Base-by-base conservation (phyloP, 2,329 filamentous ascomycete species). In the Fusarium hainanense region DNA sequence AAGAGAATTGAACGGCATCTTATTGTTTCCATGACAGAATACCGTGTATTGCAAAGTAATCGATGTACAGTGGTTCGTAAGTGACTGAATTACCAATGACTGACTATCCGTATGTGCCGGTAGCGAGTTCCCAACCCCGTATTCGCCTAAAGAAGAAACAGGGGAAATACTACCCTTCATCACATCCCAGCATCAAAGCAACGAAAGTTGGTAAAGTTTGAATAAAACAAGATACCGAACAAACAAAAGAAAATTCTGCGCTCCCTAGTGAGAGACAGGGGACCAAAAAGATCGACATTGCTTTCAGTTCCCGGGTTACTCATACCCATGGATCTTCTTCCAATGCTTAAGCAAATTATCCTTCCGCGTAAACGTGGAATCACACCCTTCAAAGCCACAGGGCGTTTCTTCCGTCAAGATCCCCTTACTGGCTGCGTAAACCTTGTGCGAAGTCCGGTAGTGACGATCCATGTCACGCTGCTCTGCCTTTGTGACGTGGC, bases 381-480 rank as follows among this genome's bases (percentile, higher is more conserved):
- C 0, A 12, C 74, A 76, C 4, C 16, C 37, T 11, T 44, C 28
- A 9, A 40, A 41, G 0, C 57, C 40, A 12, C 74, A 76, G 1
- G 2, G 3, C 7, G 14, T 18, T 2, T 51, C 43, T 4, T 66
- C 61, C 6, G 44, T 32, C 10, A 37, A 3, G 6, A 72, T 47
- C 7, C 65, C 65, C 27, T 52, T 43, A 13, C 18, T 27, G 7
- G 20, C 41, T 8, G 74, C 74, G 28, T 56, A 71, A 3, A 14
- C 20, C 27, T 23, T 57, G 18, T 76, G 74, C n/a, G 42, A 28
- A 13, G 6, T 52, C n/a, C 23, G 27, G 42, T 76, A 76, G 48
- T 76, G 74, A 16, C 74, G 66, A 23, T 73, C 40, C 71, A 76
- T 71, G 59, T 76, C 74, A 5, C 74, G 65, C 32, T 69, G 51